Percentiles rank a stretch among this genome's conserved stretches.
These are phyloP conservation scores for Starmerella bombi DNA, from an alignment of 805 yeast species.

Conservation along the genomic window DNA sequence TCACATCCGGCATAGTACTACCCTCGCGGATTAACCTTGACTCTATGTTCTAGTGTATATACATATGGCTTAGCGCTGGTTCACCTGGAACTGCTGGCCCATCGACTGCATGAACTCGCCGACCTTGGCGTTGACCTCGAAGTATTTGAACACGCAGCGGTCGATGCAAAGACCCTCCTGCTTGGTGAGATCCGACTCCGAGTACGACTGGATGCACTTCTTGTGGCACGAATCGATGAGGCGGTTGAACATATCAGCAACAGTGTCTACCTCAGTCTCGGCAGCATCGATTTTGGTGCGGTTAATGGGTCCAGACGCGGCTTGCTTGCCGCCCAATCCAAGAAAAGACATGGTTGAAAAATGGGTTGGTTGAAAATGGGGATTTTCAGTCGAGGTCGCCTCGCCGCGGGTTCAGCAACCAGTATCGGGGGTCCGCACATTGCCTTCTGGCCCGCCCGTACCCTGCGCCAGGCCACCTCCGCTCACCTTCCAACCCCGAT, in stretches of 20 bases:
- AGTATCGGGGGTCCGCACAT: background rate
- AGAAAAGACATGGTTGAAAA: slow-evolving; percentile 27
- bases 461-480: too few relatives aligned
- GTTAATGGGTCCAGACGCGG: slow-evolving; percentile 19
- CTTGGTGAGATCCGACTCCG: slow-evolving; percentile 62
- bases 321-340: slow-evolving; percentile 40
- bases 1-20: too few relatives aligned
- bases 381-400: background rate
- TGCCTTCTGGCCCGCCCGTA: background rate
- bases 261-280: slow-evolving; percentile 93
- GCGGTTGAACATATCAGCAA: slow-evolving; percentile 92
- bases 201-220: slow-evolving; percentile 62
- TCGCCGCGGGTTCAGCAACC: background rate
- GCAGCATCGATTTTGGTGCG: slow-evolving; percentile 48
- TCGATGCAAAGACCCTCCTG: slow-evolving; percentile 79
- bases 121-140: slow-evolving; percentile 85
- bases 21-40: too few relatives aligned
- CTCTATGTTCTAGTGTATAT: background rate
- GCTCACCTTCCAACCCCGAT: too few relatives aligned
- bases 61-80: background rate
- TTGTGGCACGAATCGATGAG: slow-evolving; percentile 77
- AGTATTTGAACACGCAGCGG: slow-evolving; percentile 91
- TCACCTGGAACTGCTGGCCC: slow-evolving; percentile 20
- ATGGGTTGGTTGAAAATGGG: too few relatives aligned
- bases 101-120: slow-evolving; percentile 45